phyloP scores from a whole-genome alignment of 2,329 filamentous ascomycete species.

The Leptodontidium sp. region DNA sequence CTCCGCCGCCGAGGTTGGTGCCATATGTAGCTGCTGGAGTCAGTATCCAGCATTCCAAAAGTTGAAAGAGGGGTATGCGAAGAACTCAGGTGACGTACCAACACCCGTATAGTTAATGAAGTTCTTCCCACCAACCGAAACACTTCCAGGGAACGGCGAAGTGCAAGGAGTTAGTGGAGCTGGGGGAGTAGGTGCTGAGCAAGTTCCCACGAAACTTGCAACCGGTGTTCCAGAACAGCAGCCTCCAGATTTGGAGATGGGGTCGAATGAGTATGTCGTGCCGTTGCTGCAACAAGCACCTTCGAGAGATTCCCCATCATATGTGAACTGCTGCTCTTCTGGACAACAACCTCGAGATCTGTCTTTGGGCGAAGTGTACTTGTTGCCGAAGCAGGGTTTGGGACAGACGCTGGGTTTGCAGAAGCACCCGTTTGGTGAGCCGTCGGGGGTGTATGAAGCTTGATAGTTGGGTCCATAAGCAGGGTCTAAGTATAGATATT shows the following conservation, averaged over 20 bases:
- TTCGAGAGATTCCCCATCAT: conserved; percentile 12
- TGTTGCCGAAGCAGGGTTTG: conserved; percentile 12
- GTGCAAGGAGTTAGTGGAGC: conserved; percentile 12
- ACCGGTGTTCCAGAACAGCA: conserved; percentile 15
- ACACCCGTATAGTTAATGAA: conserved; percentile 8
- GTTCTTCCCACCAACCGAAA: conserved; percentile 8
- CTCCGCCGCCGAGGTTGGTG: conserved; percentile 8
- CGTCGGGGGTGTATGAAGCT: conserved; percentile 2
- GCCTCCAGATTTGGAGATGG: neutral
- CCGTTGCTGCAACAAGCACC: conserved; percentile 14
- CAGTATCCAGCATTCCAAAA: neutral
- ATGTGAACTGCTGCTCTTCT: conserved; percentile 12
- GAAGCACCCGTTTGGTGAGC: neutral
- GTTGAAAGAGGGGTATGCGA: neutral
- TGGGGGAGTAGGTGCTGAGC: neutral
- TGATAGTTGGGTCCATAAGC: conserved; percentile 18
- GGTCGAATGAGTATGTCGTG: conserved; percentile 11
- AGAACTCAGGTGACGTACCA: neutral
- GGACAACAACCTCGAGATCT: conserved; percentile 13
- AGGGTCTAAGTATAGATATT: neutral
- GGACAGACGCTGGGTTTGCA: conserved; percentile 20
- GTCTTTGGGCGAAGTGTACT: conserved; percentile 17
- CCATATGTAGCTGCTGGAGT: neutral
- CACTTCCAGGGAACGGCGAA: conserved; percentile 15
- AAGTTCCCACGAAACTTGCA: conserved; percentile 7